phyloP scores from a whole-genome alignment of 148 eudicot genomes.

The Chenopodium album region DNA sequence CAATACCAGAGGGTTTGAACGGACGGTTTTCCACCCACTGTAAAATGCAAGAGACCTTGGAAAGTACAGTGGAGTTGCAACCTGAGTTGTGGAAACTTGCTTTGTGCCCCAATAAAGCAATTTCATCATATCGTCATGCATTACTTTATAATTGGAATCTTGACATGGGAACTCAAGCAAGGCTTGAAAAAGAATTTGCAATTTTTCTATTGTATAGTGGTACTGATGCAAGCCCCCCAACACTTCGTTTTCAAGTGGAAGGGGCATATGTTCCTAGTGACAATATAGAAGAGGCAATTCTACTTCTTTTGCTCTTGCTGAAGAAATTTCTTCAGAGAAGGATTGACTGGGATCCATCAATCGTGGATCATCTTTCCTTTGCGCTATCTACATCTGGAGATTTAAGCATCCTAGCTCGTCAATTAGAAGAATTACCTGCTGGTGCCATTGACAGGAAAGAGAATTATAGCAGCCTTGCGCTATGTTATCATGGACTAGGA shows the following conservation, averaged over 20 bases:
- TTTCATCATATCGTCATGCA: constrained; percentile 66
- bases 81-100: constrained; percentile 75
- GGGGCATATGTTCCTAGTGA: constrained; percentile 73
- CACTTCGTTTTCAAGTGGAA: constrained; percentile 63
- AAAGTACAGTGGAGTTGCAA: constrained; percentile 67
- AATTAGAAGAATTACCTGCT: constrained; percentile 67
- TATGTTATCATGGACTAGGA: constrained; percentile 66
- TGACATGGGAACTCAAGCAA: constrained; percentile 51
- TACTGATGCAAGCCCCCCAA: constrained; percentile 60
- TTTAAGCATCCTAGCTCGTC: constrained; percentile 42
- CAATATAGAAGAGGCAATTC: constrained; percentile 79
- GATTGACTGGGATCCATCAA: constrained; percentile 65
- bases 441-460: constrained; percentile 47
- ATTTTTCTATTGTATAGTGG: constrained; percentile 76
- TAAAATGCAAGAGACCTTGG: constrained; percentile 66
- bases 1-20: constrained; percentile 75
- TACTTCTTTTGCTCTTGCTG: constrained; percentile 57
- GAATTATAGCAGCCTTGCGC: constrained; percentile 49
- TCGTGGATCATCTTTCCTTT: constrained; percentile 72
- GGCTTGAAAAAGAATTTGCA: constrained; percentile 65
- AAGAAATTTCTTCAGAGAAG: constrained; percentile 38
- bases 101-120: constrained; percentile 49
- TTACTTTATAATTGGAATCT: constrained; percentile 74
- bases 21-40: constrained; percentile 51
- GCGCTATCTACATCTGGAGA: constrained; percentile 66